These are phyloP conservation scores for Trichoderma afroharzianum DNA, from an alignment of 2,329 filamentous ascomycete species.

Conservation along the genomic window DNA sequence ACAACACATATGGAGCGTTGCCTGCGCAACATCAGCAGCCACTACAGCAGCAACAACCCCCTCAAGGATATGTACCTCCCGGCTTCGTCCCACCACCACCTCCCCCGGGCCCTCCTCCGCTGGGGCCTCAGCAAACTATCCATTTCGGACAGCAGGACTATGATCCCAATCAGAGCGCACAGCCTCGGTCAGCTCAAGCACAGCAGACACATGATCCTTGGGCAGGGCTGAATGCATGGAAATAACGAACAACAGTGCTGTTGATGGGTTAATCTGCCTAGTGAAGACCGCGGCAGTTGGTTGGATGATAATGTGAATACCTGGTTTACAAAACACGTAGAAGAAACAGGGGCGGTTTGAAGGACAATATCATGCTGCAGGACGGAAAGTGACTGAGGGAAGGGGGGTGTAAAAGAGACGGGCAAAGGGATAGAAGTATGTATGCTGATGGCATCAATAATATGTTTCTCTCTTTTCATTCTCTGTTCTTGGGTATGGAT, in stretches of 20 bases:
- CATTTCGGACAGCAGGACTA: constrained; percentile 45
- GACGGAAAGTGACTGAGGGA: not conserved
- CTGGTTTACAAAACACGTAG: not conserved
- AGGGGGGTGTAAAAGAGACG: not conserved
- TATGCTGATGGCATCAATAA: not conserved
- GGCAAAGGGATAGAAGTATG: not conserved
- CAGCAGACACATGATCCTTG: constrained; percentile 47
- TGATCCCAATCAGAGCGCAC: constrained; percentile 31
- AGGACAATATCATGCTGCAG: not conserved
- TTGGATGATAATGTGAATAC: not conserved
- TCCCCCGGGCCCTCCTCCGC: constrained; percentile 58
- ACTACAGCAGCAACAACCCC: constrained; percentile 23
- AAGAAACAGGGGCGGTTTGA: not conserved
- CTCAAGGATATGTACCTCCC: constrained; percentile 46
- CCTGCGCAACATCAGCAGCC: constrained; percentile 33
- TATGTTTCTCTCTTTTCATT: not conserved
- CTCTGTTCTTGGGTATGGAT: not conserved
- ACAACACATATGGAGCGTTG: constrained; percentile 37
- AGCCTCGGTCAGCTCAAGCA: constrained; percentile 32
- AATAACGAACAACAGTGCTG: constrained; percentile 30
- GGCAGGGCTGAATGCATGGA: constrained; percentile 52
- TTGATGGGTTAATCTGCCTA: not conserved
- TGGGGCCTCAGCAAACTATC: constrained; percentile 60
- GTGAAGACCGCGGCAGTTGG: not conserved
- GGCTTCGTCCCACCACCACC: constrained; percentile 63